These are phyloP conservation scores for Mucor velutinosus DNA, from an alignment of 371 early-diverging fungal genomes.

Conservation along the genomic window DNA sequence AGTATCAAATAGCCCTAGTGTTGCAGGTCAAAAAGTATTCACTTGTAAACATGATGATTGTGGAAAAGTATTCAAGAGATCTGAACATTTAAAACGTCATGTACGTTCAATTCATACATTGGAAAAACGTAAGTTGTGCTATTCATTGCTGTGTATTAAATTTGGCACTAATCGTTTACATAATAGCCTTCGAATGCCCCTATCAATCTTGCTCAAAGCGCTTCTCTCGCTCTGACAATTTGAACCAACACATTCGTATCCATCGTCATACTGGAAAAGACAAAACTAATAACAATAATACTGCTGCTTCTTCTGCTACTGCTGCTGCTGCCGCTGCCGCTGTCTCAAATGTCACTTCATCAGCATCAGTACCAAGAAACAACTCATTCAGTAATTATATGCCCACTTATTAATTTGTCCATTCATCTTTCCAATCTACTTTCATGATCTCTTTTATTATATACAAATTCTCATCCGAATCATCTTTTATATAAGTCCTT, in stretches of 20 bases:
- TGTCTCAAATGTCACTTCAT: background rate
- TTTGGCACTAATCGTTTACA: background rate
- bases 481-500: background rate
- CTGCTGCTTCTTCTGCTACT: slow-evolving; percentile 2
- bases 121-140: slow-evolving; percentile 52
- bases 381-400: slow-evolving; percentile 24
- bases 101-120: slow-evolving; percentile 64
- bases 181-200: slow-evolving; percentile 64
- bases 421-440: background rate
- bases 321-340: background rate
- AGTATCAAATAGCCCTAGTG: slow-evolving; percentile 42
- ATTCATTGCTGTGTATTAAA: background rate
- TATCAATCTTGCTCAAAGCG: slow-evolving; percentile 75
- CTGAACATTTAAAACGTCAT: slow-evolving; percentile 85
- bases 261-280: slow-evolving; percentile 55
- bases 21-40: slow-evolving; percentile 50
- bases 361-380: background rate
- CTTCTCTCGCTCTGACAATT: slow-evolving; percentile 85
- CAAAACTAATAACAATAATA: slow-evolving; percentile 19
- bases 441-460: background rate
- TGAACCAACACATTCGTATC: slow-evolving; percentile 73
- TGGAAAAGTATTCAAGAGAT: slow-evolving; percentile 78
- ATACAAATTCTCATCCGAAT: background rate
- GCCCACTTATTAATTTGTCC: slow-evolving; percentile 22
- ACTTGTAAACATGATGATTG: slow-evolving; percentile 62